Conservation (phyloP, 192 early-diverging fungal species). For the Coemansia furcata region DNA sequence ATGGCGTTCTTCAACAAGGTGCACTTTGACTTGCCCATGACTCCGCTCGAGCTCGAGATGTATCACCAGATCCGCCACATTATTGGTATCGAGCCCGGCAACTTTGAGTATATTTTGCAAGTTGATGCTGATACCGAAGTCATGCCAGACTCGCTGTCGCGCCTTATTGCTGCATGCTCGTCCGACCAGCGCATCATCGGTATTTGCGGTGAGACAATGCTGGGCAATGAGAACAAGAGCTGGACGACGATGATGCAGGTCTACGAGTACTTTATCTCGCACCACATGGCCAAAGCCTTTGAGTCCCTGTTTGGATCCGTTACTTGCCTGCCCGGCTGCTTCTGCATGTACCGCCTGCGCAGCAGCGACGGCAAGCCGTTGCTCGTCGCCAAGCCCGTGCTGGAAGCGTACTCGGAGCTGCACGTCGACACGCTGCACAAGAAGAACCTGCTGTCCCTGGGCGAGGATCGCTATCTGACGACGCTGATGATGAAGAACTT, state of each 20-base stretch:
- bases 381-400: constrained; percentile 74
- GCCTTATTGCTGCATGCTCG: constrained; percentile 79
- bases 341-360: constrained; percentile 83
- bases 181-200: constrained; percentile 78
- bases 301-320: no score
- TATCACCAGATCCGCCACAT: constrained; percentile 98
- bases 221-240: constrained; percentile 84
- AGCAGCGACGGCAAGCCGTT: constrained; percentile 65
- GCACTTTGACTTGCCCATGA: constrained; percentile 88
- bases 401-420: constrained; percentile 89
- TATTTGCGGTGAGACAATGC: constrained; percentile 90
- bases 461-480: constrained; percentile 97
- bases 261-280: constrained; percentile 90
- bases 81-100: constrained; percentile 81
- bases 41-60: constrained; percentile 93
- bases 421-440: constrained; percentile 94
- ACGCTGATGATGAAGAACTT: constrained; percentile 98
- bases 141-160: constrained; percentile 83
- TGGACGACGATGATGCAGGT: constrained; percentile 98
- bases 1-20: constrained; percentile 97
- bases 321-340: constrained; percentile 80
- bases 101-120: constrained; percentile 78
- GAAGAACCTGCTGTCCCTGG: constrained; percentile 94
- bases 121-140: constrained; percentile 89
- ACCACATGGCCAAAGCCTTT: constrained; percentile 95